phyloP scores from a whole-genome alignment of 2,329 filamentous ascomycete species.

The Penicillium janthinellum region DNA sequence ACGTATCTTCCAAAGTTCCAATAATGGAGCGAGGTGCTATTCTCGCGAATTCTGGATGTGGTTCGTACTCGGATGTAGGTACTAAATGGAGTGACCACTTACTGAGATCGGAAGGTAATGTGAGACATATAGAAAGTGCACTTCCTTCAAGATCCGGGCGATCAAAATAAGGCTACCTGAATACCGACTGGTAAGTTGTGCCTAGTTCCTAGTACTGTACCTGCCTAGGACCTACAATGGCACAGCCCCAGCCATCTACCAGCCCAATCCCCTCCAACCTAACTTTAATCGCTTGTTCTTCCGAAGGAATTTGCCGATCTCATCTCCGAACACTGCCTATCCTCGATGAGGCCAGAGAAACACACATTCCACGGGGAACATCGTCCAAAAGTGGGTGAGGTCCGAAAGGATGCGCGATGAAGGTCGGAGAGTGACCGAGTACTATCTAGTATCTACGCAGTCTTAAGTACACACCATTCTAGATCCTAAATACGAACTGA shows the following conservation, averaged over 20 bases:
- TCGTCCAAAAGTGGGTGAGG: constrained; percentile 4
- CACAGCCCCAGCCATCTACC: neutral
- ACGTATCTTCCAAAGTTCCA: neutral
- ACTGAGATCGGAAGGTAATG: neutral
- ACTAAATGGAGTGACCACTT: neutral
- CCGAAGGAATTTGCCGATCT: neutral
- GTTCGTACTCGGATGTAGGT: neutral
- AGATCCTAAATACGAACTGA: neutral
- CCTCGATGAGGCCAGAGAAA: neutral
- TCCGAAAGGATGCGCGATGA: constrained; percentile 10
- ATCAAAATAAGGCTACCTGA: neutral
- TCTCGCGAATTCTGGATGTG: neutral
- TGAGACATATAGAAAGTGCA: neutral
- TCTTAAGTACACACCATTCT: too few species aligned
- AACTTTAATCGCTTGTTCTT: neutral
- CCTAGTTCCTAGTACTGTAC: too few species aligned
- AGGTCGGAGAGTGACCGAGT: neutral
- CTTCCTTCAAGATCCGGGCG: neutral
- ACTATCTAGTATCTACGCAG: neutral
- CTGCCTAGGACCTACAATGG: neutral
- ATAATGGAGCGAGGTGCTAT: neutral
- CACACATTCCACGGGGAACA: neutral
- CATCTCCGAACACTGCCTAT: constrained; percentile 1
- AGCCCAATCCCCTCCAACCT: neutral
- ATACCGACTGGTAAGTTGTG: too few species aligned